Conservation (phyloP, 306 rosid species). For the Cajanus cajan region DNA sequence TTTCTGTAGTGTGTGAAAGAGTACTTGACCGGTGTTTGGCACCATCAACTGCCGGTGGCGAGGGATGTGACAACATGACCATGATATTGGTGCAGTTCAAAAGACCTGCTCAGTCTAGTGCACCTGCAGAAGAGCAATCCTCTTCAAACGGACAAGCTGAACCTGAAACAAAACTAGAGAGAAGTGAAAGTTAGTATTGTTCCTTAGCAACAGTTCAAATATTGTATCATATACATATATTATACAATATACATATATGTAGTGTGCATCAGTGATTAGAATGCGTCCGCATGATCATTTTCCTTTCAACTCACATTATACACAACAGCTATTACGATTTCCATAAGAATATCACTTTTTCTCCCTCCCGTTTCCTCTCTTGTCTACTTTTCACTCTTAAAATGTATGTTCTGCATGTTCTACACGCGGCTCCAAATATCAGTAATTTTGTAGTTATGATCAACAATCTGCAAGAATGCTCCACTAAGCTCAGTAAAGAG, state of each 20-base stretch:
- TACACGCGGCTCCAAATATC: background rate
- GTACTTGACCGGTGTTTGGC: slow-evolving; percentile 91
- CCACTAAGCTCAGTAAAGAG: background rate
- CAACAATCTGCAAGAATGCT: background rate
- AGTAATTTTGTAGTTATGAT: background rate
- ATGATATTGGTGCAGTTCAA: slow-evolving; percentile 92
- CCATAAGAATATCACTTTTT: background rate
- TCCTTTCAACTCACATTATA: slow-evolving; percentile 14
- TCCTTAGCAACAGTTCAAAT: slow-evolving; percentile 23
- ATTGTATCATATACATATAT: slow-evolving; percentile 19
- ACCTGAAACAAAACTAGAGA: slow-evolving; percentile 37
- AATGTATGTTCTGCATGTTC: slow-evolving; percentile 2
- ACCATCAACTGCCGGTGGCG: slow-evolving; percentile 77
- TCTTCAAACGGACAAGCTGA: slow-evolving; percentile 41
- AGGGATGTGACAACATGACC: slow-evolving; percentile 98
- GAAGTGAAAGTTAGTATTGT: slow-evolving; percentile 31
- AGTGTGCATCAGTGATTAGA: slow-evolving; percentile 27
- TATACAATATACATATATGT: background rate
- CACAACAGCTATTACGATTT: slow-evolving; percentile 6
- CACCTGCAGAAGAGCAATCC: slow-evolving; percentile 44
- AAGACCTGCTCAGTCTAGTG: slow-evolving; percentile 47
- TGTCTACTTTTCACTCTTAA: background rate
- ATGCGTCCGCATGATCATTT: slow-evolving; percentile 16
- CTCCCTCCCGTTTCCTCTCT: background rate
- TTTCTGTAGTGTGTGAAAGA: slow-evolving; percentile 78